Evolutionary conservation across 345 rosid genomes (phyloP), one percentile per base, ranked within the genome.

Genomic region (Raphanus raphanistrum): DNA sequence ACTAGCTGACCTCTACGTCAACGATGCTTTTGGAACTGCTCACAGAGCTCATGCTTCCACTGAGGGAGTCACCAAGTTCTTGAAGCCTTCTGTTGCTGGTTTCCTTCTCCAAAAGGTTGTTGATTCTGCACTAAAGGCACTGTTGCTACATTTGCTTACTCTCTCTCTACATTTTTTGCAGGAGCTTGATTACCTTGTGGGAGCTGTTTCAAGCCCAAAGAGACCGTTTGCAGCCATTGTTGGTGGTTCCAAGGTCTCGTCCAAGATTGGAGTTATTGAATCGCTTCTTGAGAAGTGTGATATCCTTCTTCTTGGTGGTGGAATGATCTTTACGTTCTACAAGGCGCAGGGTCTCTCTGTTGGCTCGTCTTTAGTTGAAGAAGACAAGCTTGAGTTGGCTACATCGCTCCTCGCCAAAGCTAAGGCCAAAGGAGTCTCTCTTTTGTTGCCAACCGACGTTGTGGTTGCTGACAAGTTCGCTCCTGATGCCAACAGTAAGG

Each of bases 41-140:
- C 98, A 93, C 50, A 91, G 95, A 80, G 97, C 97, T 26, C 97
- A 93, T 68, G 97, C 98, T 76, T 93, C 59, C 26, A 52, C 59
- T 52, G 59, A 52, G 10, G 59, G 59, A 0, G 59, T 52, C 59
- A 52, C 59, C 0, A 91, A 93, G 70, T 91, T 76, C 84, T 83
- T 91, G 85, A 91, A 91, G 79, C 98, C 95, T 29, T 83, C 98
- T 17, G 97, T 93, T 83, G 93, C 98, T 79, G 98, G 97, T 25
- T 93, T 91, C 86, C 97, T 93, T 72, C 80, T 93, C 85, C 98
- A 93, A 81, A 93, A 88, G 89, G 98, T 93, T 3, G 26, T 62
- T 61, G 4, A 36, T 63, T 21, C 21, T 21, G 21, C 21, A 21
- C 1, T 21, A 21, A 21, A 21, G 21, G 21, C 21, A 21, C 21